Conservation (phyloP, 331 rosid species). For the Saraca asoca region DNA sequence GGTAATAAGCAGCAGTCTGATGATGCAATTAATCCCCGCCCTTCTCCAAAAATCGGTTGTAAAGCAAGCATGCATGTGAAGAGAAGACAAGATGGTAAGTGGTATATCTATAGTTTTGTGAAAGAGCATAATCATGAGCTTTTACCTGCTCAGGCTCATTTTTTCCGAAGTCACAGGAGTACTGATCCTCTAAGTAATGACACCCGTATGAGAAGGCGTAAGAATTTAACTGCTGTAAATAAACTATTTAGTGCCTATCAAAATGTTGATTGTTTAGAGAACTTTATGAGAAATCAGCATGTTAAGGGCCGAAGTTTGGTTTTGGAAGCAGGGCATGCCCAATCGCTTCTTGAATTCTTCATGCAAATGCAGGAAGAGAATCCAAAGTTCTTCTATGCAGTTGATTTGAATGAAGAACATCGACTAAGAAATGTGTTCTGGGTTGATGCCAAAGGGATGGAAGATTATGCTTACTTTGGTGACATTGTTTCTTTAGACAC, state of each 20-base stretch:
- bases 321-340: slow-evolving; percentile 79
- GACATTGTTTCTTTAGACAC: slow-evolving; percentile 87
- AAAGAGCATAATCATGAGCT: slow-evolving; percentile 93
- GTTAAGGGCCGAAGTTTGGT: slow-evolving; percentile 69
- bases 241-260: slow-evolving; percentile 74
- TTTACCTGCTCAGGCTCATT: slow-evolving; percentile 84
- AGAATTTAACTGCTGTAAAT: slow-evolving; percentile 57
- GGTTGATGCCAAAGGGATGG: slow-evolving; percentile 91
- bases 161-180: slow-evolving; percentile 81
- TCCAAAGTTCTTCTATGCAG: slow-evolving; percentile 85
- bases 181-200: slow-evolving; percentile 61
- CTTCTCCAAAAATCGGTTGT: slow-evolving; percentile 92
- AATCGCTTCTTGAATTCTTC: slow-evolving; percentile 71
- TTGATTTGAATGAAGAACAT: slow-evolving; percentile 93
- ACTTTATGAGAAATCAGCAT: slow-evolving; percentile 62
- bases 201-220: slow-evolving; percentile 67
- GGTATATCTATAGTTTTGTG: slow-evolving; percentile 76
- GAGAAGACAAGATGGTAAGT: slow-evolving; percentile 77
- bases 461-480: slow-evolving; percentile 67
- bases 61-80: slow-evolving; percentile 96
- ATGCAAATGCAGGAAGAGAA: slow-evolving; percentile 86
- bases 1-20: slow-evolving; percentile 94
- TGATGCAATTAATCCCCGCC: slow-evolving; percentile 93
- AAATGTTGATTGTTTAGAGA: slow-evolving; percentile 78
- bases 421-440: slow-evolving; percentile 81